Conservation (phyloP, 495 filamentous ascomycete genomes). For the Lasiosphaeris hirsuta region DNA sequence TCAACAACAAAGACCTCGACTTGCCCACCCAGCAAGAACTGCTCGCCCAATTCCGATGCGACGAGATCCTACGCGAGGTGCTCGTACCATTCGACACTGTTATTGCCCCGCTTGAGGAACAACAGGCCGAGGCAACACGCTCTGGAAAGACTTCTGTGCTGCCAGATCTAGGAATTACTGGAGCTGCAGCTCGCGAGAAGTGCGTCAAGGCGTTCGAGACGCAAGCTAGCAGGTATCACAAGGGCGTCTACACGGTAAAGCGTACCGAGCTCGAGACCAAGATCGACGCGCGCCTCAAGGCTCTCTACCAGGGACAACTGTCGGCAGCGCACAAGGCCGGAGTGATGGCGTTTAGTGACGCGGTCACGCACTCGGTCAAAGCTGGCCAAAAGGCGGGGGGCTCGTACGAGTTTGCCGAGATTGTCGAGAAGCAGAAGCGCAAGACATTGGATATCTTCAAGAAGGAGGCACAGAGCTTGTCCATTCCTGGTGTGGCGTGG, state of each 20-base stretch:
- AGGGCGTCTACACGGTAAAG: slow-evolving; percentile 86
- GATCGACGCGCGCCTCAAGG: slow-evolving; percentile 80
- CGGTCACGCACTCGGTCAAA: slow-evolving; percentile 74
- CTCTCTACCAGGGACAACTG: slow-evolving; percentile 82
- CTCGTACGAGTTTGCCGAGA: slow-evolving; percentile 89
- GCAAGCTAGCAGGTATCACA: slow-evolving; percentile 91
- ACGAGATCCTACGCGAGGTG: slow-evolving; percentile 89
- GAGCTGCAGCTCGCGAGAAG: slow-evolving; percentile 67
- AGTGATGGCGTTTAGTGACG: slow-evolving; percentile 82
- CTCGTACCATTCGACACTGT: slow-evolving; percentile 77
- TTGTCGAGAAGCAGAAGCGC: slow-evolving; percentile 79
- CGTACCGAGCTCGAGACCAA: slow-evolving; percentile 78
- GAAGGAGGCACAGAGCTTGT: slow-evolving; percentile 66
- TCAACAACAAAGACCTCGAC: slow-evolving; percentile 97
- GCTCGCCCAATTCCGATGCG: slow-evolving; percentile 94
- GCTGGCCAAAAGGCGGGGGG: slow-evolving; percentile 84
- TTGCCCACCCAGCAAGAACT: slow-evolving; percentile 95
- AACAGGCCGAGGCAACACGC: slow-evolving; percentile 69
- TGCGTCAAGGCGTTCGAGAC: slow-evolving; percentile 79
- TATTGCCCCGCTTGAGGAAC: slow-evolving; percentile 80
- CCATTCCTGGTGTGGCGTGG: slow-evolving; percentile 77
- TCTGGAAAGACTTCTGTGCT: slow-evolving; percentile 69
- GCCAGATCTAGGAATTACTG: slow-evolving; percentile 70
- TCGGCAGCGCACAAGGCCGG: slow-evolving; percentile 83
- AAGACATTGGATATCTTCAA: slow-evolving; percentile 72